Base-by-base conservation (phyloP, 2,329 filamentous ascomycete species). In the Aspergillus ibericus region DNA sequence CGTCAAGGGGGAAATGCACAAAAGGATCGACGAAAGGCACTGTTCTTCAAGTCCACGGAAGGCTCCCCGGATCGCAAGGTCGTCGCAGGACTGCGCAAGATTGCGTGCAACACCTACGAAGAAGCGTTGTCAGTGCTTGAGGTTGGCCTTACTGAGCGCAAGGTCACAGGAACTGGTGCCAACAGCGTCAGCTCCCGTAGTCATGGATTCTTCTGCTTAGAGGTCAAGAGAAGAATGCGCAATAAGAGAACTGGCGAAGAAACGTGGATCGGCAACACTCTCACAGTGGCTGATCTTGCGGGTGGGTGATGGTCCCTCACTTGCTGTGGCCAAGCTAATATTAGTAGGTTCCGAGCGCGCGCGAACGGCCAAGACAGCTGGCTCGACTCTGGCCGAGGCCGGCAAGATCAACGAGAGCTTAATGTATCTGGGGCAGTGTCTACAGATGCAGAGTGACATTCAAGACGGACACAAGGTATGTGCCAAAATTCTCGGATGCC, bases 371-470 rank as follows among this genome's bases (percentile, higher is more conserved):
- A 97, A 97, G 81, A 98, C 95, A 0, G 90, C 92, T 0, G 95
- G 95, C 12, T 88, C 92, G 4, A 97, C 93, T 0, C 83, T 99
- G 13, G 93, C 90, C 0, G 95, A 99, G 78, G 95, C 93, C 35
- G 95, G 95, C 54, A 98, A 98, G 78, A 99, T 99, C 73, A 99
- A 99, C 70, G 93, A 97, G 75, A 96, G 91, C 70, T 80, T 99
- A 71, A 99, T 99, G 95, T 98, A 97, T 72, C 83, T 99, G 1
- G 95, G 95, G 0, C 95, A 98, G 71, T 99, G 95, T 72, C 83
- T 99, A 67, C 93, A 98, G 72, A 93, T 96, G 83, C 93, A 97
- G 73, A 93, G 89, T 59, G 91, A 93, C 67, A 83, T 88, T 32
- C 87, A 88, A 44, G 88, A 82, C 62, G 88, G 87, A 12, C 86